phyloP scores from a whole-genome alignment of 495 filamentous ascomycete species.

The Amniculicola lignicola region DNA sequence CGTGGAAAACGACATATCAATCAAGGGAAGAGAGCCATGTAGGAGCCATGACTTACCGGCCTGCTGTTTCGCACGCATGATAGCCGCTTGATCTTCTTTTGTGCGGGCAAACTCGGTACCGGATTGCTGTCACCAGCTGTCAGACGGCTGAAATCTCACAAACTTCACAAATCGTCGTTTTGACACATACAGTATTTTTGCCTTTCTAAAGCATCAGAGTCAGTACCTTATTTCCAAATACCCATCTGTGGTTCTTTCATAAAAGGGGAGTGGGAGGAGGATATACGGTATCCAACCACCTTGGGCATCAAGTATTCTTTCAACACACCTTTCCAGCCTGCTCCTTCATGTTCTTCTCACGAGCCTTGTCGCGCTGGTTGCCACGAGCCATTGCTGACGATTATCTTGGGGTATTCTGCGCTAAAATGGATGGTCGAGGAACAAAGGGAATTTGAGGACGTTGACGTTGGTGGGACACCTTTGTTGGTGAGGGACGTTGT shows the following conservation, averaged over 20 bases:
- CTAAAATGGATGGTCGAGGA: neutral
- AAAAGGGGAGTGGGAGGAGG: too few species aligned
- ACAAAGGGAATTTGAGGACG: neutral
- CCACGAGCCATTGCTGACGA: conserved; percentile 71
- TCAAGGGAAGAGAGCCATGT: too few species aligned
- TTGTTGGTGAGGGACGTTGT: too few species aligned
- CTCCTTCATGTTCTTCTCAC: conserved; percentile 75
- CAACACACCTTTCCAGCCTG: conserved; percentile 53
- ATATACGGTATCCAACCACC: too few species aligned
- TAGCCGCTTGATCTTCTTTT: conserved; percentile 73
- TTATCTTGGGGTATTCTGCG: conserved; percentile 2
- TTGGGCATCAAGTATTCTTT: too few species aligned
- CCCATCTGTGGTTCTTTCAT: too few species aligned
- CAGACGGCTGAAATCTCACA: neutral
- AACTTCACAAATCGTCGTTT: neutral
- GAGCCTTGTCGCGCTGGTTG: conserved; percentile 88
- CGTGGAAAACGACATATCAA: too few species aligned
- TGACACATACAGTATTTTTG: conserved; percentile 49
- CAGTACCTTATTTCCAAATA: too few species aligned
- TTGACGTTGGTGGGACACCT: too few species aligned
- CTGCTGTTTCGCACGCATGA: conserved; percentile 88
- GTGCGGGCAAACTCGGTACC: conserved; percentile 67
- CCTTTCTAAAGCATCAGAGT: conserved; percentile 55
- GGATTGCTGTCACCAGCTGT: conserved; percentile 45
- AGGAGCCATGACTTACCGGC: conserved; percentile 74